These are phyloP conservation scores for Axilococcus clingmanii DNA, from an alignment of 139 green algal species.

Conservation along the genomic window DNA sequence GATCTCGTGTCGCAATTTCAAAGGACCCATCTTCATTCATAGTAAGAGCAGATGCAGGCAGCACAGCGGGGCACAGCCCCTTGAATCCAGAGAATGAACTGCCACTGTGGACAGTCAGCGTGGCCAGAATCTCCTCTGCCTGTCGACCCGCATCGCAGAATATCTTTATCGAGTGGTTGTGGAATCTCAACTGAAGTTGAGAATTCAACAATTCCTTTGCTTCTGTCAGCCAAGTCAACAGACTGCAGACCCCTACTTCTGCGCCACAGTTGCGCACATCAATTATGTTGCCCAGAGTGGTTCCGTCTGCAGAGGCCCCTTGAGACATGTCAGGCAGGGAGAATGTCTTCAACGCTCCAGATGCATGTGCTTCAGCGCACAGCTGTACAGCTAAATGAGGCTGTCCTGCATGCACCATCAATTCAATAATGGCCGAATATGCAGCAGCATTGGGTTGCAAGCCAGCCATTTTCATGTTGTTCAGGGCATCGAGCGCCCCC, in stretches of 20 bases:
- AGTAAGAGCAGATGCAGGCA: too few relatives aligned
- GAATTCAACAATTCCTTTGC: too few relatives aligned
- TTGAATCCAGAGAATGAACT: too few relatives aligned
- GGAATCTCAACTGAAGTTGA: too few relatives aligned
- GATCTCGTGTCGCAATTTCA: too few relatives aligned
- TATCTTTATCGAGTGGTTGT: too few relatives aligned
- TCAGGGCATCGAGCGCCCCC: slow-evolving; percentile 4
- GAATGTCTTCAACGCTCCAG: neutral
- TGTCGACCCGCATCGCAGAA: too few relatives aligned
- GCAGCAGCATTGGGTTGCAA: slow-evolving; percentile 7
- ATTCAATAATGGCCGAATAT: slow-evolving; percentile 7
- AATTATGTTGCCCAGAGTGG: neutral
- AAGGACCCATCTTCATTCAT: too few relatives aligned
- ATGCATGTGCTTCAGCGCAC: slow-evolving; percentile 6
- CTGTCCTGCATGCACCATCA: neutral
- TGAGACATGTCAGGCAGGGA: slow-evolving; percentile 3
- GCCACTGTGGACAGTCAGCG: too few relatives aligned
- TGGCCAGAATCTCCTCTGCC: too few relatives aligned
- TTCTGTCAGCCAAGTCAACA: too few relatives aligned
- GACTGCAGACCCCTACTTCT: neutral
- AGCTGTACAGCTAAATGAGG: slow-evolving; percentile 6
- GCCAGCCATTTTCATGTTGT: slow-evolving; percentile 15
- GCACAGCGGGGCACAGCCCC: too few relatives aligned
- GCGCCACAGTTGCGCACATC: neutral
- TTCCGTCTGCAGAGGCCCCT: neutral